Evolutionary conservation across 75 land plant species (phyloP), one percentile per base, ranked within the genome.

Genomic region (Ceratopteris richardii): DNA sequence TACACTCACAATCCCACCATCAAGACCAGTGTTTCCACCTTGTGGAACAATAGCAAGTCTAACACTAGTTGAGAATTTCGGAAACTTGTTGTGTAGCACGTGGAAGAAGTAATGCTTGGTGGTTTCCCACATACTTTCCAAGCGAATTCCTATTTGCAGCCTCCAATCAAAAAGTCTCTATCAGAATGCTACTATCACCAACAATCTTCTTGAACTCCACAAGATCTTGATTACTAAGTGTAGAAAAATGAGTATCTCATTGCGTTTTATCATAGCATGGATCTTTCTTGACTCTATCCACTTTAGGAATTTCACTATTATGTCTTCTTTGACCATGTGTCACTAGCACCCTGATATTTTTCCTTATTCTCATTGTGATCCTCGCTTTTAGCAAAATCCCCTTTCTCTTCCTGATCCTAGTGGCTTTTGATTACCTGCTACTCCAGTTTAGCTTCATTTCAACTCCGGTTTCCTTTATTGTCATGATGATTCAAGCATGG

Each of bases 11-110:
- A 96, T 85, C 56, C 96, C 98, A 50, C 98, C 98, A 3, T 89
- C 98, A 56, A 93, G 94, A 58, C 98, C 87, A 41, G 98, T 89
- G 64, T 93, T 93, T 19, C 98, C 98, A 53, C 98, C 98, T 72
- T 93, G 98, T 44, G 98, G 98, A 53, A 89, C 98, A 76, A 93
- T 81, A 58, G 98, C 90, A 48, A 93, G 51, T 2, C 51, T 85
- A 80, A 57, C 98, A 88, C 54, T 85, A 76, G 29, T 62, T 48
- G 31, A 93, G 87, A 66, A 88, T 79, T 56, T 80, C 77, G 42
- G 98, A 78, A n/a, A 87, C 98, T 82, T 92, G 87, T 54, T 78
- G 70, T 33, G 90, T 74, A 77, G 60, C 78, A 52, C 66, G 70
- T 28, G 98, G 98, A 46, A 63, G 84, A 20, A 93, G 86, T 74